Conservation (phyloP, 2,329 filamentous ascomycete genomes). For the Lachnellula cervina region DNA sequence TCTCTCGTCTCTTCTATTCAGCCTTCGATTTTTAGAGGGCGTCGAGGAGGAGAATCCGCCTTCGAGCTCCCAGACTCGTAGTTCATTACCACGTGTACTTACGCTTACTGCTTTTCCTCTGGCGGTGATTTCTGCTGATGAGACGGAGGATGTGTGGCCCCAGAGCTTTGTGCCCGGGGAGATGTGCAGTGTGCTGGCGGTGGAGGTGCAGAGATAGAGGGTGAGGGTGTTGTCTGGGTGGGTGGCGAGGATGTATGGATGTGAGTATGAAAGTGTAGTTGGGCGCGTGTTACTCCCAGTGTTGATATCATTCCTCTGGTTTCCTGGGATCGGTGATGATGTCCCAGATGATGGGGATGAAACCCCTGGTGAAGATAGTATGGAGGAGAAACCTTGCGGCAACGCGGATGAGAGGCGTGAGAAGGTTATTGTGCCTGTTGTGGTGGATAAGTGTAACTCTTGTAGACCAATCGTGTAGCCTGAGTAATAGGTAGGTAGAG, state of each 20-base stretch:
- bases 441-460: conserved; percentile 61
- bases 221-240: conserved; percentile 69
- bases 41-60: conserved; percentile 39
- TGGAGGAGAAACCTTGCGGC: conserved; percentile 40
- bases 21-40: neutral
- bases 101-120: conserved; percentile 67
- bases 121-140: conserved; percentile 61
- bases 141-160: conserved; percentile 69
- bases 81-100: conserved; percentile 52
- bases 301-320: neutral
- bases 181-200: conserved; percentile 49
- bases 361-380: conserved; percentile 25
- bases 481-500: conserved; percentile 67
- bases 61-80: conserved; percentile 67
- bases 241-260: conserved; percentile 65
- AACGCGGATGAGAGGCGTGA: conserved; percentile 48
- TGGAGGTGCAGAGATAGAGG: conserved; percentile 63
- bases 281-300: conserved; percentile 14
- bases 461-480: conserved; percentile 93
- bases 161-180: conserved; percentile 58
- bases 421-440: conserved; percentile 33
- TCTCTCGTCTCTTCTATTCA: conserved; percentile 31
- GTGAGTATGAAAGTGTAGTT: conserved; percentile 41
- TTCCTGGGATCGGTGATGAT: conserved; percentile 39
- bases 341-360: conserved; percentile 8